These are phyloP conservation scores for Vitis hybrid DNA, from an alignment of 177 flowering plant species.

Conservation along the genomic window DNA sequence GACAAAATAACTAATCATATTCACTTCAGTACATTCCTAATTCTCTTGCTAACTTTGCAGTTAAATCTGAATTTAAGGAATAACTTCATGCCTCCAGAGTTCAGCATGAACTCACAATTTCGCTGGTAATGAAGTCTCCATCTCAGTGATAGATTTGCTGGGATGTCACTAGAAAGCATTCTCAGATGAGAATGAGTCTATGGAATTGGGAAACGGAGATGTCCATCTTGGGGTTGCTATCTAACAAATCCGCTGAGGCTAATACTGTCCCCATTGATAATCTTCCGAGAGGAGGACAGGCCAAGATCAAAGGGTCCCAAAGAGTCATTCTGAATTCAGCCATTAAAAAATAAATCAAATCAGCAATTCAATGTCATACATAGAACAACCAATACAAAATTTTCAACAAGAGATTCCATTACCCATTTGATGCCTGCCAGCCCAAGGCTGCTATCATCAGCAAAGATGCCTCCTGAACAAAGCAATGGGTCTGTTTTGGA, in stretches of 20 bases:
- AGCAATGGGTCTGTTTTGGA: constrained; percentile 28
- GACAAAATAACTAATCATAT: too few relatives aligned
- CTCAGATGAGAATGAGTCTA: too few relatives aligned
- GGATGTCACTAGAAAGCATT: too few relatives aligned
- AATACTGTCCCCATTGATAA: constrained; percentile 35
- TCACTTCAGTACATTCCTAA: too few relatives aligned
- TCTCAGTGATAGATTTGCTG: too few relatives aligned
- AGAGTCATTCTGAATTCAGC: constrained; percentile 50
- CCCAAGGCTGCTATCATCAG: constrained; percentile 55
- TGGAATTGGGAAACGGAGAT: too few relatives aligned
- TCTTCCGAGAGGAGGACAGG: constrained; percentile 35
- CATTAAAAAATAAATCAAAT: constrained; percentile 5
- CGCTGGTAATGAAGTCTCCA: too few relatives aligned
- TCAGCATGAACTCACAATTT: too few relatives aligned
- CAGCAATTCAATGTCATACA: background rate
- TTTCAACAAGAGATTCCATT: constrained; percentile 6
- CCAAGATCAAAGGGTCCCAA: constrained; percentile 67
- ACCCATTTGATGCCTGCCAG: constrained; percentile 69
- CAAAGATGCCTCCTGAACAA: constrained; percentile 15
- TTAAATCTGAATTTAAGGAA: too few relatives aligned
- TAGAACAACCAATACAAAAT: background rate
- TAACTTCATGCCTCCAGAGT: too few relatives aligned
- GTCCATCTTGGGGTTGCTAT: constrained; percentile 22
- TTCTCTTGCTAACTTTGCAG: too few relatives aligned
- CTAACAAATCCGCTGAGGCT: constrained; percentile 32